phyloP scores from a whole-genome alignment of 1,284 basidiomycete species.

The Apiotrichum mycotoxinovorans region DNA sequence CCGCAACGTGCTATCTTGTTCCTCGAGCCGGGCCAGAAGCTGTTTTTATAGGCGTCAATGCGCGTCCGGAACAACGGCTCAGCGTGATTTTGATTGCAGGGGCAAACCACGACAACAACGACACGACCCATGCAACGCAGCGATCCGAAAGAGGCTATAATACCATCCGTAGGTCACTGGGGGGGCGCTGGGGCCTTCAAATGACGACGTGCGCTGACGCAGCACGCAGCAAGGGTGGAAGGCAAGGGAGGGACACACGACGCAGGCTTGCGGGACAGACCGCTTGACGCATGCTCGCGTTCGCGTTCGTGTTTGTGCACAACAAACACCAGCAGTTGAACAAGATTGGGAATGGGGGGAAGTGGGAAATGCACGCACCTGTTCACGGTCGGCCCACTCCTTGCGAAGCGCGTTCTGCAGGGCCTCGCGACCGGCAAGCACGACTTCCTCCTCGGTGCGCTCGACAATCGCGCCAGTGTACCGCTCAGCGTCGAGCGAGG shows the following conservation, averaged over 20 bases:
- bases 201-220: background rate
- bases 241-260: too few species aligned
- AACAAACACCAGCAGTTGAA: too few species aligned
- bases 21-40: constrained; percentile 16
- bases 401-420: constrained; percentile 31
- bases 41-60: constrained; percentile 1
- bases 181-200: background rate
- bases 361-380: constrained; percentile 28
- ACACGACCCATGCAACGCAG: too few species aligned
- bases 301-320: too few species aligned
- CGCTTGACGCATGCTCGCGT: too few species aligned
- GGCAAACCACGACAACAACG: background rate
- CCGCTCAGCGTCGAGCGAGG: constrained; percentile 1
- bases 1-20: constrained; percentile 10
- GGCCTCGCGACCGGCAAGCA: constrained; percentile 26
- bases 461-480: constrained; percentile 25
- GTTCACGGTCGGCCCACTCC: constrained; percentile 36
- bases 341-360: too few species aligned
- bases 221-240: background rate
- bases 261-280: too few species aligned
- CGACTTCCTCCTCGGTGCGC: constrained; percentile 34
- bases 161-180: background rate
- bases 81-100: background rate
- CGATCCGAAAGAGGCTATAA: too few species aligned
- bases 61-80: background rate